Percentiles rank a stretch among this genome's conserved stretches.
Evolutionary conservation across 2,329 filamentous ascomycete species (phyloP).

Genomic region (Colletotrichum orchidophilum): DNA sequence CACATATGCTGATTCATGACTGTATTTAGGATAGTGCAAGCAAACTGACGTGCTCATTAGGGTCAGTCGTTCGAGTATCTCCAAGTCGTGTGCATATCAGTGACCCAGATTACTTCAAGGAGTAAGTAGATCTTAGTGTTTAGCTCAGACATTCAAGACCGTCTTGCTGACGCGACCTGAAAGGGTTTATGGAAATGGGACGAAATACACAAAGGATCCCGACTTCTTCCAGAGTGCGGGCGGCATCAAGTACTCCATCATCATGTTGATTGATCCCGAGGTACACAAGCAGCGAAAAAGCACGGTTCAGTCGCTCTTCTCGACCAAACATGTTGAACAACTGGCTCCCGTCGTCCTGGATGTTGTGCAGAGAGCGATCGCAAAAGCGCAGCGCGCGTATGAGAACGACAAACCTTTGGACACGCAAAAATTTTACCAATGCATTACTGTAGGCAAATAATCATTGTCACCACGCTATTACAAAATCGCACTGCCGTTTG

Average conservation of each 20-base stretch:
- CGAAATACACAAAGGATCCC: neutral
- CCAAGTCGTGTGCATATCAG: neutral
- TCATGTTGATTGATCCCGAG: conserved; percentile 22
- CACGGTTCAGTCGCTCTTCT: neutral
- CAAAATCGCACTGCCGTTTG: neutral
- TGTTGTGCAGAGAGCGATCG: neutral
- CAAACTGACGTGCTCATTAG: neutral
- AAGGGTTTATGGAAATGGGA: neutral
- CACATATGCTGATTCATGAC: neutral
- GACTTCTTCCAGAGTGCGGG: conserved; percentile 17
- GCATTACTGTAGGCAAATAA: neutral
- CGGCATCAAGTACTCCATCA: conserved; percentile 20
- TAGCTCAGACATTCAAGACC: no score
- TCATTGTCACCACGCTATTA: neutral
- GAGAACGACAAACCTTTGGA: neutral
- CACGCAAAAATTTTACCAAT: neutral
- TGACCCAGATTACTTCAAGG: neutral
- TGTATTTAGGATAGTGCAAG: no score
- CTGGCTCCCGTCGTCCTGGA: neutral
- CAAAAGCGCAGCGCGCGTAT: neutral
- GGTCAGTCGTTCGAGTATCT: neutral
- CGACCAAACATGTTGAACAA: neutral
- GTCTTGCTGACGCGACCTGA: neutral
- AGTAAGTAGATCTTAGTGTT: neutral
- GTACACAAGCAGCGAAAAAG: conserved; percentile 4